phyloP scores from a whole-genome alignment of 2,329 filamentous ascomycete species.

The Penicillium sp. region DNA sequence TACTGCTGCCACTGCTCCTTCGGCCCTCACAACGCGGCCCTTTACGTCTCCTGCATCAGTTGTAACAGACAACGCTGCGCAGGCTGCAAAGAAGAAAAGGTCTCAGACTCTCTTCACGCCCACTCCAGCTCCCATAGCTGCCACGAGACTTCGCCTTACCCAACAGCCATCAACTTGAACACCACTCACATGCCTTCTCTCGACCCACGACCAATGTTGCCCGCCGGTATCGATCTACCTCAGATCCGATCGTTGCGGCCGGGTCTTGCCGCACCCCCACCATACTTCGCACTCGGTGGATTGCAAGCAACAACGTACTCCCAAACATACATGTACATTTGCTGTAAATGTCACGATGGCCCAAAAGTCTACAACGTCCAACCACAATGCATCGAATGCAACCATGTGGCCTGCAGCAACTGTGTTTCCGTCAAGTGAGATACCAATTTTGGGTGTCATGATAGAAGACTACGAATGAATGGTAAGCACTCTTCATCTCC shows the following conservation, averaged over 20 bases:
- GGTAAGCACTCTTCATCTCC: constrained; percentile 6
- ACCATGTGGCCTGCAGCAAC: constrained; percentile 30
- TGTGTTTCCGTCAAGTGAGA: constrained; percentile 35
- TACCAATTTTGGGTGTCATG: not conserved
- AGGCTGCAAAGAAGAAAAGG: constrained; percentile 17
- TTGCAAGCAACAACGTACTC: constrained; percentile 9
- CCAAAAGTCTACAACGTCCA: constrained; percentile 40
- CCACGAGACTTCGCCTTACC: constrained; percentile 19
- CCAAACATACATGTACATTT: constrained; percentile 35
- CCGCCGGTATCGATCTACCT: constrained; percentile 13
- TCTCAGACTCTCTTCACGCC: not conserved
- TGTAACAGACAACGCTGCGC: constrained; percentile 26
- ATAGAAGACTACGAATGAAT: constrained; percentile 7
- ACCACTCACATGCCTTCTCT: not conserved
- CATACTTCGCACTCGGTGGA: not conserved
- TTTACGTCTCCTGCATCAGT: constrained; percentile 28
- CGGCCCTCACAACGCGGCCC: constrained; percentile 30
- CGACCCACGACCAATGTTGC: constrained; percentile 8
- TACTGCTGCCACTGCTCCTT: constrained; percentile 36
- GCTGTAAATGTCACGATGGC: constrained; percentile 41
- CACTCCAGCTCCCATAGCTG: constrained; percentile 11
- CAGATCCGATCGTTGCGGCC: constrained; percentile 13
- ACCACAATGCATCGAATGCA: constrained; percentile 33
- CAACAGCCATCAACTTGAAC: constrained; percentile 10
- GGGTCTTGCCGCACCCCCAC: not conserved